phyloP scores from a whole-genome alignment of 192 early-diverging fungal genomes.

The Oehlia diaphana region DNA sequence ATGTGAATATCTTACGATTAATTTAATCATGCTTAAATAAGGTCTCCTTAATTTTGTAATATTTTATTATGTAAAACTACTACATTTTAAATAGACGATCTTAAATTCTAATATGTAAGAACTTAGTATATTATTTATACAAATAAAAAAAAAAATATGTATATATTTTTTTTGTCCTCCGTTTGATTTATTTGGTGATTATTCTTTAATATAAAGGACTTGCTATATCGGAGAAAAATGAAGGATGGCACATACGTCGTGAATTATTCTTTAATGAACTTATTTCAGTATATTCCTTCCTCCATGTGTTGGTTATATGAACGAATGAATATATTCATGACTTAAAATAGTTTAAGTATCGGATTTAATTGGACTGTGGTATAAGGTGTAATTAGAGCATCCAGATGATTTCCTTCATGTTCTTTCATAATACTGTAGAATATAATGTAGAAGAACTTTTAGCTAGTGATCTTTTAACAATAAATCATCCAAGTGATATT shows the following conservation, averaged over 20 bases:
- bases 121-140: too few relatives aligned
- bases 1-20: too few relatives aligned
- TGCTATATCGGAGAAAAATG: constrained; percentile 63
- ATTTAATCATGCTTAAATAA: too few relatives aligned
- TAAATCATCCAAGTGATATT: too few relatives aligned
- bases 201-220: constrained; percentile 34
- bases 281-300: constrained; percentile 40
- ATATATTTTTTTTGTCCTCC: too few relatives aligned
- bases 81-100: too few relatives aligned
- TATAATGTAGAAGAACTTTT: constrained; percentile 50
- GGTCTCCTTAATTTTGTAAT: too few relatives aligned
- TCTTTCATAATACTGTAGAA: constrained; percentile 58
- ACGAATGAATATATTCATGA: constrained; percentile 40
- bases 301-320: constrained; percentile 19
- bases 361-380: constrained; percentile 38
- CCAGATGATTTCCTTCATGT: constrained; percentile 7
- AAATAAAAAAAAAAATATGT: too few relatives aligned
- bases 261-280: constrained; percentile 47
- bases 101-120: too few relatives aligned
- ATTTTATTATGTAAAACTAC: too few relatives aligned
- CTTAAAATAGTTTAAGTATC: constrained; percentile 34
- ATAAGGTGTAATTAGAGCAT: constrained; percentile 51
- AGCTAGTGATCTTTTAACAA: constrained; percentile 34
- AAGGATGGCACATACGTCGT: constrained; percentile 58
- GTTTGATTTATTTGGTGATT: too few relatives aligned